Evolutionary conservation across 768 basidiomycete genomes (phyloP).

Genomic region (Hysterangium stoloniferum): DNA sequence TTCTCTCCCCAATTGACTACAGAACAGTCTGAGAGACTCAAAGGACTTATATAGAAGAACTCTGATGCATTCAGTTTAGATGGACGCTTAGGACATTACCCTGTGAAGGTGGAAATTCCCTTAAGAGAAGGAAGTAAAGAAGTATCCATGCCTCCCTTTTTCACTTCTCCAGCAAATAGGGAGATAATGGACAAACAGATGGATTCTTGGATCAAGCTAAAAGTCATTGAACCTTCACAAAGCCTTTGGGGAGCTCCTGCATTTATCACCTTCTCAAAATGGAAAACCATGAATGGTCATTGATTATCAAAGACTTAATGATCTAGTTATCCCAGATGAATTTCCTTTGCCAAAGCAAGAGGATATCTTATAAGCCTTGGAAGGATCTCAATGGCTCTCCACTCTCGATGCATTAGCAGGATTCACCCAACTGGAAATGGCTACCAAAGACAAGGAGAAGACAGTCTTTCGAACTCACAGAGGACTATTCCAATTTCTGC

Average conservation of each 20-base stretch:
- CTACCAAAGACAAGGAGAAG: conserved; percentile 23
- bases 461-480: conserved; percentile 32
- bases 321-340: conserved; percentile 19
- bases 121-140: no score
- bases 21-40: no score
- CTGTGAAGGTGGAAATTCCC: no score
- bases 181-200: conserved; percentile 24
- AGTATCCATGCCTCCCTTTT: conserved; percentile 20
- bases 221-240: conserved; percentile 32
- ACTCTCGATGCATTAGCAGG: conserved; percentile 31
- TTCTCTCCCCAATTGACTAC: no score
- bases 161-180: conserved; percentile 15
- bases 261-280: conserved; percentile 30
- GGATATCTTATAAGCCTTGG: conserved; percentile 23
- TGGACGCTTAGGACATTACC: no score
- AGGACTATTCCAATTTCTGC: conserved; percentile 33
- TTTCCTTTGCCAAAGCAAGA: conserved; percentile 22
- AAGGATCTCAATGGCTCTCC: conserved; percentile 25
- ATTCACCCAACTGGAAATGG: conserved; percentile 32
- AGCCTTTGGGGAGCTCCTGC: conserved; percentile 31
- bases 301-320: conserved; percentile 25
- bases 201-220: conserved; percentile 26
- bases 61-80: no score
- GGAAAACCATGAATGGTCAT: conserved; percentile 29
- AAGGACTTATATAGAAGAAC: no score